These are phyloP conservation scores for Allomyces macrogynus DNA, from an alignment of 192 early-diverging fungal genomes.

Conservation along the genomic window DNA sequence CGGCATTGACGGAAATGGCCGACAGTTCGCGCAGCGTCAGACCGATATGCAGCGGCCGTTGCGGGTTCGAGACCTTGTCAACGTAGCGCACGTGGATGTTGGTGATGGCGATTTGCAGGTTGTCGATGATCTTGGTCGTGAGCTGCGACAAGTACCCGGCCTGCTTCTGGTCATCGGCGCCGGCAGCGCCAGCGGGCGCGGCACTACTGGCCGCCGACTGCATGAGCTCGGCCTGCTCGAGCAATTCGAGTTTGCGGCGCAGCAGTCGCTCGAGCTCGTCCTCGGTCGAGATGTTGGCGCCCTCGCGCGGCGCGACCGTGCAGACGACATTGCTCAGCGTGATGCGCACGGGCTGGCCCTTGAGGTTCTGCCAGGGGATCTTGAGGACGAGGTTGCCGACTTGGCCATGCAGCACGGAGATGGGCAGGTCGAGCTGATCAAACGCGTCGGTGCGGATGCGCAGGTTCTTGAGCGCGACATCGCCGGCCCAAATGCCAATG, in stretches of 20 bases:
- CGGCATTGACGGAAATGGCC: conserved; percentile 67
- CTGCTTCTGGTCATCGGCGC: conserved; percentile 42
- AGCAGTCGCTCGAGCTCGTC: conserved; percentile 57
- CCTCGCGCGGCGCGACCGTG: conserved; percentile 59
- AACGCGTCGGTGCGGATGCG: conserved; percentile 71
- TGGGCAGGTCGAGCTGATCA: conserved; percentile 81
- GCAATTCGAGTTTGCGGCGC: conserved; percentile 57
- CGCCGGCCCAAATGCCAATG: conserved; percentile 87
- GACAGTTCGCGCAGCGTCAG: conserved; percentile 76
- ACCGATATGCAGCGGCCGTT: conserved; percentile 68
- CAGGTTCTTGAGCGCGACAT: conserved; percentile 87
- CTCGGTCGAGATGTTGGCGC: conserved; percentile 55
- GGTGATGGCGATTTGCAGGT: conserved; percentile 81
- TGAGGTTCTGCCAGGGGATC: conserved; percentile 96
- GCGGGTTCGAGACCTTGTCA: conserved; percentile 56
- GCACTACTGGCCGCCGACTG: not conserved
- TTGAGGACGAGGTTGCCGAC: conserved; percentile 72
- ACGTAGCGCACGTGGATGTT: conserved; percentile 95
- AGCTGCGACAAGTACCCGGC: conserved; percentile 76
- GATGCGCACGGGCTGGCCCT: conserved; percentile 77
- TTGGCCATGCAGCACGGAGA: conserved; percentile 71
- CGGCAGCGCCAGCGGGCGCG: not conserved
- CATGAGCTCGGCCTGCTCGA: conserved; percentile 55
- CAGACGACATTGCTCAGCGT: conserved; percentile 74
- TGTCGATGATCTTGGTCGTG: conserved; percentile 84